A percentile compares a stretch with the other conserved stretches of the same genome.
Conservation (phyloP, 2,329 filamentous ascomycete species). For the Chaetomium strumarium region DNA sequence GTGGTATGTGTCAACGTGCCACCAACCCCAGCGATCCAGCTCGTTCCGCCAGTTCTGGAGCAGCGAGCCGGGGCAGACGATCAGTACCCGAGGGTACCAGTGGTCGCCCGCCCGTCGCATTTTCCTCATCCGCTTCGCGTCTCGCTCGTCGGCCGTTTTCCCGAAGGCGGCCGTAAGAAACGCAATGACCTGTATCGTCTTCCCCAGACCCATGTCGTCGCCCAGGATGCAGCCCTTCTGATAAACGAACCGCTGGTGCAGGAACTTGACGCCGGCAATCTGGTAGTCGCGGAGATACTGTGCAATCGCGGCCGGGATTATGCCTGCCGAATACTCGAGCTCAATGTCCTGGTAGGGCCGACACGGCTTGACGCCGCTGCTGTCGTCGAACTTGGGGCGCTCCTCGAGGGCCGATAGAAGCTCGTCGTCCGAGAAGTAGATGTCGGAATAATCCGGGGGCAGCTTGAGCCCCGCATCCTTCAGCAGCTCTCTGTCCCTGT, state of each 20-base stretch:
- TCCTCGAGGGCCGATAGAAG: constrained; percentile 45
- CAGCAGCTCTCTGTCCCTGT: constrained; percentile 52
- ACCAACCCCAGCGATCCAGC: constrained; percentile 88
- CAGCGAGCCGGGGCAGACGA: constrained; percentile 82
- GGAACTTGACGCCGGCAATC: constrained; percentile 73
- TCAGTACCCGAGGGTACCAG: constrained; percentile 81
- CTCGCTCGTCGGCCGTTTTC: constrained; percentile 84
- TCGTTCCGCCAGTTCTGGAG: constrained; percentile 91
- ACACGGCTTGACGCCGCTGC: constrained; percentile 55
- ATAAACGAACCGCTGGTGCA: constrained; percentile 84
- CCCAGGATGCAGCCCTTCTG: constrained; percentile 87
- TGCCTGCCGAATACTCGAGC: constrained; percentile 66
- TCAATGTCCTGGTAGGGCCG: constrained; percentile 68
- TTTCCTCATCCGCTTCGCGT: constrained; percentile 81
- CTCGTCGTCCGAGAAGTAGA: constrained; percentile 68
- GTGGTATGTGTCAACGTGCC: constrained; percentile 80
- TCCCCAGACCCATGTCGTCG: constrained; percentile 96
- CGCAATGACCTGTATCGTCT: constrained; percentile 92
- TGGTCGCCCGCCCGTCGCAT: constrained; percentile 56
- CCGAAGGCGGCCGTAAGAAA: constrained; percentile 90
- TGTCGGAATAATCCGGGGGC: constrained; percentile 69
- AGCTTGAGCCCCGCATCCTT: constrained; percentile 65
- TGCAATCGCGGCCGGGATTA: constrained; percentile 83
- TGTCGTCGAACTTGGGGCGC: constrained; percentile 59
- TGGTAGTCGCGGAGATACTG: constrained; percentile 93